Base-by-base conservation (phyloP, 176 grass and related monocot species). In the Areca catechu region DNA sequence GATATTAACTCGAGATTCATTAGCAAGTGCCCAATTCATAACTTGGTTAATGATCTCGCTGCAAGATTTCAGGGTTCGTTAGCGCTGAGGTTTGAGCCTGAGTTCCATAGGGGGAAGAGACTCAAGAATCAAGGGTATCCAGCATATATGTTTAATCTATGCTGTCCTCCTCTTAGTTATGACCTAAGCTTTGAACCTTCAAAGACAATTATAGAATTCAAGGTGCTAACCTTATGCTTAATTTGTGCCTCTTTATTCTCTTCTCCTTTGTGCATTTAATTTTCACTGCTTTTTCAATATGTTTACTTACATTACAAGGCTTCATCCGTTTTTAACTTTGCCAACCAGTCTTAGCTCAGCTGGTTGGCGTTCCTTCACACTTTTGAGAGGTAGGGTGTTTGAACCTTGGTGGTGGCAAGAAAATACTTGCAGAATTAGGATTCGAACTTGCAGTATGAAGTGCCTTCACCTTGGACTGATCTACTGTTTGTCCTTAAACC, bases 1-100 rank as follows among this genome's bases (percentile, higher is more conserved):
- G 92, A 90, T 71, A 87, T 97, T 60, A 97, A 97, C 80, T 91
- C 77, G 55, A 97, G 92, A 79, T 88, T 88, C 29, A 71, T 97
- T 56, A 80, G 72, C 76, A 88, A 76, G 68, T 77, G 68, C 54
- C 77, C 72, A 34, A 79, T 97, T 69, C 86, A 97, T 79, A 88
- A 91, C 74, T 80, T 84, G 71, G 73, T 97, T 14, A 88, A 90
- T 74, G 84, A 74, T 79, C 59, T 91, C 68, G 83, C 92, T 80
- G 72, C 74, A 56, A 75, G 29, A 59, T 82, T 80, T 61, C 77
- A 77, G 56, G 81, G 62, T 74, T 82, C 62, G 16, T 47, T 67
- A 24, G 51, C 34, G 28, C 60, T 62, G 60, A 73, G 17, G 12
- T 64, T 69, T 69, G 77, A 86, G 56, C 65, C 56, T 18, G 65